phyloP scores from a whole-genome alignment of 2,329 filamentous ascomycete genomes.

The Hypoxylon sp. region DNA sequence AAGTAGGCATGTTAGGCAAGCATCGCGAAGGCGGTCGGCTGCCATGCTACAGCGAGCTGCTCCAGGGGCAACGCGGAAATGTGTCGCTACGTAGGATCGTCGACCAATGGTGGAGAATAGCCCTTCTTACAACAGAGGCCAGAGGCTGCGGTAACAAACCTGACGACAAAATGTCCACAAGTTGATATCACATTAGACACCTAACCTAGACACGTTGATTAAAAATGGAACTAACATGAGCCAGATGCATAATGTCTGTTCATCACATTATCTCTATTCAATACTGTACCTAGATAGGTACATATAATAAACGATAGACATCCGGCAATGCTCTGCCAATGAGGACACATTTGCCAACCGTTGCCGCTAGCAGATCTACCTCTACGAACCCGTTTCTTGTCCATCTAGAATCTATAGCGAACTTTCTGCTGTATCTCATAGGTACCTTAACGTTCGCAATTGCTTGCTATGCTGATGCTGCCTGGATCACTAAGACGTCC shows the following conservation, averaged over 20 bases:
- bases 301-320: slow-evolving; percentile 8
- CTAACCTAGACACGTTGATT: no score
- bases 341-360: not conserved
- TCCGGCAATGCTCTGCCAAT: not conserved
- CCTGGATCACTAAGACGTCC: not conserved
- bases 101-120: no score
- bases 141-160: no score
- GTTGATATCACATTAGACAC: no score
- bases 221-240: no score
- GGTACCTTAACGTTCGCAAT: slow-evolving; percentile 11
- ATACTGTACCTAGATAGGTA: not conserved
- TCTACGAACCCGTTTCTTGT: not conserved
- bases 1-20: slow-evolving; percentile 69
- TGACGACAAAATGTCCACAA: no score
- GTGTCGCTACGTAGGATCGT: slow-evolving; percentile 70
- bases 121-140: no score
- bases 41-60: slow-evolving; percentile 69
- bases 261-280: slow-evolving; percentile 6
- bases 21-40: slow-evolving; percentile 72
- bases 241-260: not conserved
- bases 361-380: slow-evolving; percentile 4
- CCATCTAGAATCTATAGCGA: slow-evolving; percentile 13
- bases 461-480: slow-evolving; percentile 15
- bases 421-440: slow-evolving; percentile 1
- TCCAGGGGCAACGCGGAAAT: slow-evolving; percentile 69